phyloP scores from a whole-genome alignment of 2,329 filamentous ascomycete genomes.

The Whalleya microplaca region DNA sequence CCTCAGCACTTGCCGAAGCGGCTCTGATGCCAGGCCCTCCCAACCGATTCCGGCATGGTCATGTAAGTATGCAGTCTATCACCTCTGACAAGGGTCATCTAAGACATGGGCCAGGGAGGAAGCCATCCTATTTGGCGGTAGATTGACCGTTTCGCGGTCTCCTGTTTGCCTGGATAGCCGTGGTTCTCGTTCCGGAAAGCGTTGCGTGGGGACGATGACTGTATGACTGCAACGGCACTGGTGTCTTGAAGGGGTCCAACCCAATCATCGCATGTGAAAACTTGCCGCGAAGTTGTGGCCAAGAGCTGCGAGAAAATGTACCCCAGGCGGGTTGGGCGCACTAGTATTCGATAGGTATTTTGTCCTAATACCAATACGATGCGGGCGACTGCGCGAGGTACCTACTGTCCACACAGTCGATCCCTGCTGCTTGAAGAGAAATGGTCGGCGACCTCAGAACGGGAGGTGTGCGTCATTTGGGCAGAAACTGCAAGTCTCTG shows the following conservation, averaged over 20 bases:
- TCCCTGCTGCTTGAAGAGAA: conserved; percentile 28
- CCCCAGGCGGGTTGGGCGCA: conserved; percentile 25
- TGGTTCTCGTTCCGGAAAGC: conserved; percentile 29
- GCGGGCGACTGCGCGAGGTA: conserved; percentile 27
- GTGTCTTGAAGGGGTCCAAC: conserved; percentile 24
- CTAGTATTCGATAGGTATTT: conserved; percentile 24
- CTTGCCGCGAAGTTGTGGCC: conserved; percentile 28
- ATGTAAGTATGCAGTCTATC: conserved; percentile 27
- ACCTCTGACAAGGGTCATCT: conserved; percentile 27
- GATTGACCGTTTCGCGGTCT: conserved; percentile 20
- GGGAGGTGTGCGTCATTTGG: conserved; percentile 29
- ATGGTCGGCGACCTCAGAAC: conserved; percentile 28
- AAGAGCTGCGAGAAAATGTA: conserved; percentile 29
- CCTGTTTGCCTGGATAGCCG: conserved; percentile 21
- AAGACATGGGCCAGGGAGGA: conserved; percentile 29
- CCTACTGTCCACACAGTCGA: conserved; percentile 24
- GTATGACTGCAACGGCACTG: conserved; percentile 25
- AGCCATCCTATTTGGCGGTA: conserved; percentile 29
- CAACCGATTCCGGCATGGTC: conserved; percentile 26
- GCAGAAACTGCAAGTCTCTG: conserved; percentile 28
- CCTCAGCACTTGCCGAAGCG: conserved; percentile 23
- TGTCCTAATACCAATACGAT: conserved; percentile 15
- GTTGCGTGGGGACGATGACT: conserved; percentile 24
- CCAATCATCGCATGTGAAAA: conserved; percentile 21
- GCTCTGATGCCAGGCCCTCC: conserved; percentile 23